Conservation (phyloP, 2,329 filamentous ascomycete species). For the Arthrinium puccinioides region DNA sequence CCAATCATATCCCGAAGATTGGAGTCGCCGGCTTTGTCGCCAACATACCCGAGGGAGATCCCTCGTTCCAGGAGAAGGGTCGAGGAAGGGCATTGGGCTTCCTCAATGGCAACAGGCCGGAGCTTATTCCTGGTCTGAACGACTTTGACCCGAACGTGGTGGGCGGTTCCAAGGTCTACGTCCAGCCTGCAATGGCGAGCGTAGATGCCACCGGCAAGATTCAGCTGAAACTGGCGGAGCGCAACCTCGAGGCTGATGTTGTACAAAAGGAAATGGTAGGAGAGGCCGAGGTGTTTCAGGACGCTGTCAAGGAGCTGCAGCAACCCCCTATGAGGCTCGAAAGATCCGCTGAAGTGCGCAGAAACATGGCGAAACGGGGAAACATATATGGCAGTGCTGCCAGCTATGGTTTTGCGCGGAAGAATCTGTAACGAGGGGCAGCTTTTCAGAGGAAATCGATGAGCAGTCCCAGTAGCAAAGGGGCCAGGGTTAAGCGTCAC, state of each 20-base stretch:
- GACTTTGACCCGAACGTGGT: conserved; percentile 37
- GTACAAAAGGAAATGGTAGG: conserved; percentile 9
- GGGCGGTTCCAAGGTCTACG: conserved; percentile 49
- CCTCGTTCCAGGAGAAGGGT: conserved; percentile 28
- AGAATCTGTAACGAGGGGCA: not conserved
- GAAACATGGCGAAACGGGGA: not conserved
- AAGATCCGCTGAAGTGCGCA: not conserved
- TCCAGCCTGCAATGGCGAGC: conserved; percentile 34
- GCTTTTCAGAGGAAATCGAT: too few species aligned
- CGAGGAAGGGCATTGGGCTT: too few species aligned
- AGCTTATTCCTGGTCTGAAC: conserved; percentile 20
- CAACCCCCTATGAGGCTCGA: not conserved
- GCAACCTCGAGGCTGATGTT: conserved; percentile 19
- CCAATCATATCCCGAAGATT: conserved; percentile 30
- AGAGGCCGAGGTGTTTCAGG: conserved; percentile 1
- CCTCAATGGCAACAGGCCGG: not conserved
- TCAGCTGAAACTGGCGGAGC: conserved; percentile 33
- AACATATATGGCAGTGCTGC: not conserved
- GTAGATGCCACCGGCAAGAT: conserved; percentile 45
- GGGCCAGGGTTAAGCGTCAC: too few species aligned
- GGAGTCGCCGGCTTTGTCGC: conserved; percentile 50
- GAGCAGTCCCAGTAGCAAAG: too few species aligned
- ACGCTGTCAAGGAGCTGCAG: conserved; percentile 4
- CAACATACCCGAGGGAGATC: conserved; percentile 32
- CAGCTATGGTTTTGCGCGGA: not conserved